These are phyloP conservation scores for Calocera cornea DNA, from an alignment of 768 basidiomycete species.

Conservation along the genomic window DNA sequence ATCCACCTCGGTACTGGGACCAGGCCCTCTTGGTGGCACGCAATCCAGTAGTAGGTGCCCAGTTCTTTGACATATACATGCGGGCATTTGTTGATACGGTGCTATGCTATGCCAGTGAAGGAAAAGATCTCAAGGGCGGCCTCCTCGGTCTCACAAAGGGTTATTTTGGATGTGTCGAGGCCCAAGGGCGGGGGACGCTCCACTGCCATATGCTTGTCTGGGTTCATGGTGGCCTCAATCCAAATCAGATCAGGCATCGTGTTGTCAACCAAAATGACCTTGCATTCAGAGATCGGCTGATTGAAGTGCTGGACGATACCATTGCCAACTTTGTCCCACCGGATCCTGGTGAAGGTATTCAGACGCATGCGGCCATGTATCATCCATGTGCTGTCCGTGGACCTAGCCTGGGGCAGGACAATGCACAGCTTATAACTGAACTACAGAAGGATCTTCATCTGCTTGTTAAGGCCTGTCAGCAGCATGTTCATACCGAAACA, in stretches of 20 bases:
- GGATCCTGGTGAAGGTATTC: constrained; percentile 3
- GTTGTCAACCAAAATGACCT: constrained; percentile 11
- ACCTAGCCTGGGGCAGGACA: not conserved
- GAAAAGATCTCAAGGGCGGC: constrained; percentile 16
- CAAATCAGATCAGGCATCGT: constrained; percentile 20
- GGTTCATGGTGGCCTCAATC: constrained; percentile 26
- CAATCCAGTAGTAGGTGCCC: constrained; percentile 29
- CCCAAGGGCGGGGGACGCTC: constrained; percentile 28
- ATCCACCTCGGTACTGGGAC: constrained; percentile 23
- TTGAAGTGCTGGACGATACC: constrained; percentile 20
- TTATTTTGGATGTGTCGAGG: constrained; percentile 33
- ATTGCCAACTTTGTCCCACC: constrained; percentile 20
- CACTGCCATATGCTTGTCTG: constrained; percentile 34
- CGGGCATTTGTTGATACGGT: constrained; percentile 24
- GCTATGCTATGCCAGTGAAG: constrained; percentile 19
- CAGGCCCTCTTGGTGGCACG: constrained; percentile 27
- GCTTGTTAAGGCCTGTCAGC: constrained; percentile 22
- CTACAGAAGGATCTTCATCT: constrained; percentile 18
- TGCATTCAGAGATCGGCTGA: constrained; percentile 15
- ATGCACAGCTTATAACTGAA: not conserved
- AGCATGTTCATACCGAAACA: constrained; percentile 24
- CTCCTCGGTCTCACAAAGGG: constrained; percentile 25
- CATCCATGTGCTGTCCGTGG: constrained; percentile 18
- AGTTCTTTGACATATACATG: constrained; percentile 34
- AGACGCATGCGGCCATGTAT: constrained; percentile 7